Evolutionary conservation across 176 grass and related monocot species (phyloP), one percentile per base, ranked within the genome.

Genomic region (Avena eriantha): DNA sequence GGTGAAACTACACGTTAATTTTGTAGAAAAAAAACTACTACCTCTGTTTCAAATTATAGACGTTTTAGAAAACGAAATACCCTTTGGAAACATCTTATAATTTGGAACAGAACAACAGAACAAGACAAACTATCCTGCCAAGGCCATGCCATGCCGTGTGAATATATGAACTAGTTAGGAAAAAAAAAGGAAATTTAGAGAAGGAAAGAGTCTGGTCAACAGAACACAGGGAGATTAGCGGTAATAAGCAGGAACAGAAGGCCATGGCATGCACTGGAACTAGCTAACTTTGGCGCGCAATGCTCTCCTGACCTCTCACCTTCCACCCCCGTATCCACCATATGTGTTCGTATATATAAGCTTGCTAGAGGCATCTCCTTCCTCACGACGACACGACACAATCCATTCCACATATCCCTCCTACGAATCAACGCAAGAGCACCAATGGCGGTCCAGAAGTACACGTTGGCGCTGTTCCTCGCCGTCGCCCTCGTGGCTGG

Each of bases 361-460:
- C 4, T 65, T 15, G 61, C 61, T 45, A 72, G 69, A 43, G 41
- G 39, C 65, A 69, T 14, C n/a, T 67, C 22, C n/a, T 17, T 65
- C 61, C 61, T 65, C 61, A 41, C 39, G 7, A 31, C 71, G 1
- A 48, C n/a, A 15, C 41, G 48, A 26, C 72, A 75, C 21, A 24
- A 51, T 41, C 73, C 64, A 33, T 17, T 17, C 64, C 39, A 5
- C 64, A 16, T 34, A 16, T 50, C 13, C n/a, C 45, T 73, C 43
- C 13, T 1, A 41, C 70, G 5, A 45, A 48, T n/a, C 41, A 48
- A 73, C 11, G 10, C 47, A 31, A 53, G 72, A 16, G 46, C 46
- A 50, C 45, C 43, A 75, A 76, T 76, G 47, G 73, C 73, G 3
- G 73, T 31, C 45, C 47, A 76, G 8, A 29, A 51, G 73, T 76